Base-by-base conservation (phyloP, 1,284 basidiomycete genomes). In the Ustilago sp. region DNA sequence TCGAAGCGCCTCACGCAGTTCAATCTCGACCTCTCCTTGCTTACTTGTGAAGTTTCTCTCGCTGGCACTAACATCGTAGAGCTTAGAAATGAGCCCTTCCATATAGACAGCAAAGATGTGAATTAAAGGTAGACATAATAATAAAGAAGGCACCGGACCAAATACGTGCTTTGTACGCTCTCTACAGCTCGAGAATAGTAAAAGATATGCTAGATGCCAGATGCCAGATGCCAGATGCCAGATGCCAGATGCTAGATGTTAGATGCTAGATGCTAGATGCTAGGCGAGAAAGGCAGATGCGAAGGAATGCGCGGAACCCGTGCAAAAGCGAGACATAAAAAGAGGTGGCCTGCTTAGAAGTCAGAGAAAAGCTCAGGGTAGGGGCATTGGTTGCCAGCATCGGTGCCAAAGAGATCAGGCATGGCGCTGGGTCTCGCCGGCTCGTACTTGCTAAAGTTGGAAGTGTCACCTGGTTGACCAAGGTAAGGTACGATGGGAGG, bases 401-500 rank as follows among this genome's bases (percentile, higher is more conserved):
- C 69, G 15, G 55, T 51, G 23, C 58, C 68, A 48, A 31, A 67
- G 8, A 78, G 64, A 8, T 72, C 76, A 31, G 72, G 72, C 54
- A 71, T 52, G 39, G 63, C 45, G 34, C 72, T 74, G 2, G 59
- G 62, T 45, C 65, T 50, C n/a, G 65, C 68, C 31, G 61, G 54
- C 34, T 70, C 63, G 59, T 80, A 81, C 55, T 76, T 77, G 58
- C 59, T 63, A 47, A 75, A 80, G 48, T 81, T 74, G 48, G 79
- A 79, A 23, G 79, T 73, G 32, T 95, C 94, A 0, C 94, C 94
- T 9, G 87, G 86, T 63, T 80, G 85, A 15, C 83, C 86, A 1
- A 87, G 86, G n/a, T 85, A 83, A 3, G 88, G 88, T 0, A 89
- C 86, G 50, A 88, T 88, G 13, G 88, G 88, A 19, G 88, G 88